Evolutionary conservation across 2,329 filamentous ascomycete genomes (phyloP), one percentile per base, ranked within the genome.

Genomic region (Xylaria arbuscula): DNA sequence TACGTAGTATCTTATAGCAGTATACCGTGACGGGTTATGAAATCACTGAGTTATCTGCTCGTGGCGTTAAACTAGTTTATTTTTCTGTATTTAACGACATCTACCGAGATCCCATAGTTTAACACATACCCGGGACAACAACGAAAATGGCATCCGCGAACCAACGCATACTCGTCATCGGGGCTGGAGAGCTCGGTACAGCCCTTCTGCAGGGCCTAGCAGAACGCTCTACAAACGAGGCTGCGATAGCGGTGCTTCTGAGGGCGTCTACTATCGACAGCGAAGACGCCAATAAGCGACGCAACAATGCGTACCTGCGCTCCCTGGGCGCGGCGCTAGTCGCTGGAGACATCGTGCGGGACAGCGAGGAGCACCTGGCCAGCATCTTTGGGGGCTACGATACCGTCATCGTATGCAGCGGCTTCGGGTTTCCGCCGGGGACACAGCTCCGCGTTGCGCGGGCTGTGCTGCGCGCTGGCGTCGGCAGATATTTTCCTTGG

Each of bases 171-270:
- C 87, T 92, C 58, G 81, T 92, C 59, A 80, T 92, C 66, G 89
- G 90, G 61, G 87, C 87, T n/a, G 90, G 89, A 66, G 89, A 92
- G 79, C 85, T 92, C 15, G 90, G 89, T 57, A 79, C 81, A 4
- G 82, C 86, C 17, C 81, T 92, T 66, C 79, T 91, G 17, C 76
- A 82, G 38, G 80, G 83, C 11, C 82, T 92, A 8, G 75, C 80
- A 15, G 57, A 71, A 0, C 86, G 90, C 70, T 82, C 85, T 0
- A 74, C 79, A 45, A 79, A 79, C 24, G 36, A 73, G n/a, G 64
- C 70, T 22, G 78, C 76, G 8, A 76, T 90, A 19, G 82, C 85
- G 0, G 80, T 91, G 38, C 81, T 89, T 32, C 78, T 91, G 2
- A 85, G 89, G 4, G 79, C 83, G 2, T 77, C 82, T 1, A 83